Evolutionary conservation across 1,139 yeast genomes (phyloP), one percentile per base, ranked within the genome.

Genomic region (Yamadazyma songkhlaensis): DNA sequence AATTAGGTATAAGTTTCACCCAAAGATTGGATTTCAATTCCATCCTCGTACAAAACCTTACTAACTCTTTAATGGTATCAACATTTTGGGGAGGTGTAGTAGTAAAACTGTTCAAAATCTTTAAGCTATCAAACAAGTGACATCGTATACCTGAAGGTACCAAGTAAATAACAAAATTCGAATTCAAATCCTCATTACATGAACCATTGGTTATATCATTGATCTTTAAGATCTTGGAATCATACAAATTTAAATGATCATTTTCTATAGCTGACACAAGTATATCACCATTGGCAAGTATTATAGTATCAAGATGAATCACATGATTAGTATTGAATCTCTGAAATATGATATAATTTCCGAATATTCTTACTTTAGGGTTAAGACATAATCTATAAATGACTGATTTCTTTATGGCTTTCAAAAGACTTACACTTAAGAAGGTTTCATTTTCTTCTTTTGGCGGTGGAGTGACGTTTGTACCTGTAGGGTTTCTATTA

Each of bases 81-180:
- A 67, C 60, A 48, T 79, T 79, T 28, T 70, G 62, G 0, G 87
- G 85, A 2, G 79, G 71, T 6, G 67, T 57, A 23, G 53, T 54
- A 2, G 77, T 63, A 21, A 77, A 54, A 14, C 77, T 73, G 12
- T 64, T 67, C 4, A 53, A 48, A 11, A 73, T 50, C 17, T 71
- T 64, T 3, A 59, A 49, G 6, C 72, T 68, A 25, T 81, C 78
- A 38, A 57, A 68, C 28, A 82, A 62, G 45, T 78, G 81, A 37
- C 87, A 85, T 38, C 89, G 62, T 12, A 84, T 79, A 0, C 90
- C 94, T 9, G 89, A 79, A 0, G 95, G 96, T 5, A 83, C 77
- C 35, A 86, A 54, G 48, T 84, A 83, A 0, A 85, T 59, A 6
- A 78, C 84, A 51, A 69, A 74, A 29, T 54, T 53, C 12, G 55